These are phyloP conservation scores for Cryptococcus amylolentus DNA, from an alignment of 1,284 basidiomycete species.

Conservation along the genomic window DNA sequence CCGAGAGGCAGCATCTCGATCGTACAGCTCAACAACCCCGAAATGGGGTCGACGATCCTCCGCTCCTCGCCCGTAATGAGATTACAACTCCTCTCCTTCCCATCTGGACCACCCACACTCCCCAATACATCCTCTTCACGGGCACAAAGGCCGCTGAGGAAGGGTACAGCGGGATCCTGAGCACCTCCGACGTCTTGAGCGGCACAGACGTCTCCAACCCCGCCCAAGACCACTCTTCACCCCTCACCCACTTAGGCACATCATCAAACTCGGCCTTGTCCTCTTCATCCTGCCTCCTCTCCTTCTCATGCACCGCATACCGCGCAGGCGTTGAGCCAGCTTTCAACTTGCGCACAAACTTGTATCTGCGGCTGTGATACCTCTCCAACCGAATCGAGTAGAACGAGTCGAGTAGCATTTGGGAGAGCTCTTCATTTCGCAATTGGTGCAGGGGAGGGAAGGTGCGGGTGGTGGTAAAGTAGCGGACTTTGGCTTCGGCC, in stretches of 20 bases:
- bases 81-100: constrained; percentile 67
- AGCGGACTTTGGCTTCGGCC: constrained; percentile 37
- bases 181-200: constrained; percentile 16
- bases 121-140: constrained; percentile 79
- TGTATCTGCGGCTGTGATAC: constrained; percentile 49
- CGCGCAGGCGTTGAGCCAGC: constrained; percentile 44
- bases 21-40: constrained; percentile 72
- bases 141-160: not conserved
- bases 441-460: constrained; percentile 40
- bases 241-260: constrained; percentile 41
- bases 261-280: constrained; percentile 48
- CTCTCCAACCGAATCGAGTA: constrained; percentile 48
- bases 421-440: constrained; percentile 50
- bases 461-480: constrained; percentile 25
- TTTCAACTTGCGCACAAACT: constrained; percentile 52
- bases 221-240: constrained; percentile 47
- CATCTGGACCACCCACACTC: constrained; percentile 59
- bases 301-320: constrained; percentile 43
- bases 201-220: constrained; percentile 21
- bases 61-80: constrained; percentile 90
- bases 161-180: constrained; percentile 12
- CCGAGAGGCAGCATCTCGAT: constrained; percentile 80
- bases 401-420: constrained; percentile 54
- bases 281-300: constrained; percentile 16
- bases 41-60: constrained; percentile 62